Conservation (phyloP, 73 alveolate genomes). For the Symbiodinium natans region DNA sequence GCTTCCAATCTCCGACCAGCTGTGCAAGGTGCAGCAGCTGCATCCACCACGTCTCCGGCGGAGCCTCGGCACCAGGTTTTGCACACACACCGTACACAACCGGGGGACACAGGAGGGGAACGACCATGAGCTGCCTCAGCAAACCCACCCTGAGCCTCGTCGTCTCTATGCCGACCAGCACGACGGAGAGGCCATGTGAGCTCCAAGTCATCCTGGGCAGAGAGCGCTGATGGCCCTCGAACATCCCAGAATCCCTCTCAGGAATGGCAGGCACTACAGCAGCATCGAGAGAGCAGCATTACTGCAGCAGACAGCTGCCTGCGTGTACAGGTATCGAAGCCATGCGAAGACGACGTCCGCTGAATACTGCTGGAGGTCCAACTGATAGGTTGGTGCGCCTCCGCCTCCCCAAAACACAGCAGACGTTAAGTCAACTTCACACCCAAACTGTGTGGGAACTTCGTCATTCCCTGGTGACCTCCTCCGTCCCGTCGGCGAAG, state of each 20-base stretch:
- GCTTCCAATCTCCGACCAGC: slow-evolving; percentile 57
- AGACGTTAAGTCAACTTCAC: not conserved
- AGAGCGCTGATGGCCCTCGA: too few relatives aligned
- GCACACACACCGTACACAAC: not conserved
- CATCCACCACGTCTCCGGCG: slow-evolving; percentile 60
- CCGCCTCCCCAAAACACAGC: slow-evolving; percentile 14
- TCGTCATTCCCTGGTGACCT: not conserved
- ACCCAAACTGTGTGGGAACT: not conserved
- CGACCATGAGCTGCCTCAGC: not conserved
- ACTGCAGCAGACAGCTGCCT: not conserved
- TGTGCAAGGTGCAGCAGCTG: slow-evolving; percentile 72
- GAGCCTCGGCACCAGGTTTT: not conserved
- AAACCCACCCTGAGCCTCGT: not conserved
- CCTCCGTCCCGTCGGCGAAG: slow-evolving; percentile 60
- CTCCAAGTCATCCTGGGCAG: slow-evolving; percentile 74
- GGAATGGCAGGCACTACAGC: not conserved
- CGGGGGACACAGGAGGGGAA: not conserved
- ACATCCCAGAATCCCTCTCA: too few relatives aligned
- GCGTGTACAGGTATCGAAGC: slow-evolving; percentile 80
- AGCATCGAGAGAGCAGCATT: too few relatives aligned
- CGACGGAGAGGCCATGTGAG: slow-evolving; percentile 48
- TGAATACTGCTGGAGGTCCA: slow-evolving; percentile 49
- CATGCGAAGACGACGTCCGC: slow-evolving; percentile 92
- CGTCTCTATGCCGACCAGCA: slow-evolving; percentile 7
- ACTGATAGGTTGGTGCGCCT: slow-evolving; percentile 25